Evolutionary conservation across 1,284 basidiomycete genomes (phyloP), one percentile per base, ranked within the genome.

Genomic region (Ceraceosorus guamensis): DNA sequence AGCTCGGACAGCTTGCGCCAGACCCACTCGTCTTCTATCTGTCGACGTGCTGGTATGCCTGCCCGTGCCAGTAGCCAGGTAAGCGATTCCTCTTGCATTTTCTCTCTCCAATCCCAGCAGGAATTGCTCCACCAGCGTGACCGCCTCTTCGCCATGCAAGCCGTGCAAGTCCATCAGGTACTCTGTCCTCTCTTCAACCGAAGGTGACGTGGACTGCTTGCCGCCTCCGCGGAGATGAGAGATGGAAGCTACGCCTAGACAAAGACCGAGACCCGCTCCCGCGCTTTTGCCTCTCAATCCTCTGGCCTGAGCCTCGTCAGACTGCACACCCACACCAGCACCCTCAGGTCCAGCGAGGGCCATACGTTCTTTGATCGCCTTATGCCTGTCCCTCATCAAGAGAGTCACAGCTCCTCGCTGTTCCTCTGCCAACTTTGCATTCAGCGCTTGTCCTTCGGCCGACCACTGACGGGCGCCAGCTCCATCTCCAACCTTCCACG

Each of bases 391-490:
- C 74, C 91, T 90, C 47, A 85, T 80, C 13, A 97, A 86, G 31
- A 95, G 83, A 59, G 83, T 83, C 6, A 81, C 80, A 1, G 91
- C 91, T 2, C 89, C 88, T 48, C 83, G 83, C 16, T 82, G 83
- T 81, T 88, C 88, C 79, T 95, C 90, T 35, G 80, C 81, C 87
- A 97, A 93, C 76, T 88, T 87, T 43, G 83, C 84, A 72, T 96
- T 96, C 59, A 96, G 79, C 46, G 91, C 88, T 68, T 93, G 89
- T 4, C 91, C 93, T 73, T 97, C 92, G 43, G 88, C 80, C 65
- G 87, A 89, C 79, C 92, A 96, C 48, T 90, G 82, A 76, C 95
- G 93, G 24, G 93, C 93, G 0, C 88, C 87, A 0, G 90, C 90
- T 3, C 92, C 92, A 66, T 98, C 92, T 4, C 92, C 91, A 10